phyloP scores from a whole-genome alignment of 2,329 filamentous ascomycete species.

The Pseudocercospora macadamiae region DNA sequence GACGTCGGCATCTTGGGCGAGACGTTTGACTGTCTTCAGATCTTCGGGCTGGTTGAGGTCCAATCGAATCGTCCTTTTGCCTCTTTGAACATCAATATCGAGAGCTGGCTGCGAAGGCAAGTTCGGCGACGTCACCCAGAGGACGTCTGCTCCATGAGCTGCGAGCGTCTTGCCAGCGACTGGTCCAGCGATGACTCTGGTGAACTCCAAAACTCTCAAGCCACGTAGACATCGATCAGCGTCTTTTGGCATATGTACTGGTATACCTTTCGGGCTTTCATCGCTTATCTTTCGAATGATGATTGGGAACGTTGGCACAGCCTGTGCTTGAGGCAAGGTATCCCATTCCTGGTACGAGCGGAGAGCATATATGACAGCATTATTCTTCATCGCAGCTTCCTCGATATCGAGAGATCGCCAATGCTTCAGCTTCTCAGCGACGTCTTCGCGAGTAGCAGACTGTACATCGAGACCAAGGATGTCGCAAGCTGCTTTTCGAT shows the following conservation, averaged over 20 bases:
- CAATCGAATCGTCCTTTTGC: slow-evolving; percentile 38
- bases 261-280: slow-evolving; percentile 21
- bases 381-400: slow-evolving; percentile 43
- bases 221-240: slow-evolving; percentile 39
- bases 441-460: slow-evolving; percentile 42
- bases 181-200: slow-evolving; percentile 36
- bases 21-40: slow-evolving; percentile 29
- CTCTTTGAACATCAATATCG: slow-evolving; percentile 33
- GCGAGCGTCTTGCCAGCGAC: slow-evolving; percentile 35
- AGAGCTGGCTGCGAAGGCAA: slow-evolving; percentile 31
- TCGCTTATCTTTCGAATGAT: slow-evolving; percentile 42
- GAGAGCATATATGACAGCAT: slow-evolving; percentile 54
- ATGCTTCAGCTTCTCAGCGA: slow-evolving; percentile 42
- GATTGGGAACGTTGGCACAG: slow-evolving; percentile 53
- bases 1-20: slow-evolving; percentile 45
- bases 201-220: slow-evolving; percentile 38
- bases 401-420: slow-evolving; percentile 57
- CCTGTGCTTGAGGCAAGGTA: slow-evolving; percentile 49
- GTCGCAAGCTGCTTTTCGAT: slow-evolving; percentile 48
- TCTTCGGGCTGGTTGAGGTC: slow-evolving; percentile 39
- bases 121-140: slow-evolving; percentile 35
- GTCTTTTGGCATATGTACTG: slow-evolving; percentile 33
- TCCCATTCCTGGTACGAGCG: slow-evolving; percentile 59
- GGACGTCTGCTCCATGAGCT: slow-evolving; percentile 36
- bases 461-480: slow-evolving; percentile 47